A percentile compares a stretch with the other conserved stretches of the same genome.
These are phyloP conservation scores for Podochytrium sp. DNA, from an alignment of 192 early-diverging fungal genomes.

Conservation along the genomic window DNA sequence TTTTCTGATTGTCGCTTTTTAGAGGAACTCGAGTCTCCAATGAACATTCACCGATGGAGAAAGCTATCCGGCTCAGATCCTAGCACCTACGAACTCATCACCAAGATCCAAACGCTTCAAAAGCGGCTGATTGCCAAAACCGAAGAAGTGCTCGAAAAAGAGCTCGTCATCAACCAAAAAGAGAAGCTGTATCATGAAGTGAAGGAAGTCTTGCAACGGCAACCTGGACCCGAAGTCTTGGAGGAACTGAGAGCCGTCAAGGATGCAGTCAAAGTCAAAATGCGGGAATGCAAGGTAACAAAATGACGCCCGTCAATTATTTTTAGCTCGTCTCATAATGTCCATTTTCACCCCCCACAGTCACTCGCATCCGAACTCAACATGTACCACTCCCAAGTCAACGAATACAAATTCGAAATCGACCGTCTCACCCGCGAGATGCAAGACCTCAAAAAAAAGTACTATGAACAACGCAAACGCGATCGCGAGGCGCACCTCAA, in stretches of 20 bases:
- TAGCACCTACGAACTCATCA: constrained; percentile 62
- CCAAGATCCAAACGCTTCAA: constrained; percentile 66
- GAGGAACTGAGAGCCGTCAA: constrained; percentile 55
- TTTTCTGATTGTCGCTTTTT: too few relatives aligned
- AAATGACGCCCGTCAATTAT: not conserved
- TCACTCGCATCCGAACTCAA: constrained; percentile 66
- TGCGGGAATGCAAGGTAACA: constrained; percentile 58
- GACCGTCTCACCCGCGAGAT: constrained; percentile 56
- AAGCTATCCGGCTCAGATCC: constrained; percentile 64
- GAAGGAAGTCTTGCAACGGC: constrained; percentile 59
- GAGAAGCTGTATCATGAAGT: constrained; percentile 64
- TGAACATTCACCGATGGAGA: constrained; percentile 69
- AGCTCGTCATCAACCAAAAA: constrained; percentile 60
- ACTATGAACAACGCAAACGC: constrained; percentile 47
- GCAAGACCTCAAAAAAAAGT: constrained; percentile 64
- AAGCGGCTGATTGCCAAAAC: constrained; percentile 64
- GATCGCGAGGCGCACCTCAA: constrained; percentile 6
- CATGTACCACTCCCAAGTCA: constrained; percentile 69
- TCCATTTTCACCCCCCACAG: constrained; percentile 34
- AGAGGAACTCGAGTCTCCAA: constrained; percentile 69
- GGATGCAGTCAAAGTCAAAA: constrained; percentile 55
- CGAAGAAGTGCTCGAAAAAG: constrained; percentile 67
- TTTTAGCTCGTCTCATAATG: not conserved
- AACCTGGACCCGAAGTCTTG: constrained; percentile 61
- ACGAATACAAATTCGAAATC: constrained; percentile 67